Base-by-base conservation (phyloP, 179 eudicot genomes). In the Heliamphora pulchella region DNA sequence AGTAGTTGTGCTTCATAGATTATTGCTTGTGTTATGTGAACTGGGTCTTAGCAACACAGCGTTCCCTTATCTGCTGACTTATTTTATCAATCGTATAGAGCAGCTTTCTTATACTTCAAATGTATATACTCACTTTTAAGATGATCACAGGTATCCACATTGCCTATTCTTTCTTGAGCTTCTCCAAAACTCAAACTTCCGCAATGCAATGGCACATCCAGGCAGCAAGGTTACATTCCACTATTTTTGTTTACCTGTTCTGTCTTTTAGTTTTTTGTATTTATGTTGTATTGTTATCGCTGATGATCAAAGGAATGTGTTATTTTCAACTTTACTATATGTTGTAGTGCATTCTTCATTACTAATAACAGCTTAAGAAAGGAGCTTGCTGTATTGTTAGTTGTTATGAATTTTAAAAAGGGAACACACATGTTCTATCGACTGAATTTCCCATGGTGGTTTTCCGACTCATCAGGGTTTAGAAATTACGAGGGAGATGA, bases 141-240 rank as follows among this genome's bases (percentile, higher is more conserved):
- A 62, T 66, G 61, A 79, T 78, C 41, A n/a, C 78, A 95, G 97
- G 98, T 93, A 93, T 83, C 98, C 98, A 51, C 97, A 95, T 74
- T 93, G 97, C 83, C 90, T 95, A 55, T 91, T 75, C 87, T 95
- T 95, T 82, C 97, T 93, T 22, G 95, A 95, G 86, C 97, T 91
- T 81, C 90, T 91, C 76, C 97, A 95, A 81, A 93, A 93, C 84
- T 83, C 94, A 7, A 91, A 83, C 80, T 95, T 93, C 78, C 90
- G 98, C 58, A 88, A 79, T 80, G 93, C 97, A 72, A 91, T 95
- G 97, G 98, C 97, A 59, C 94, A 93, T 91, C 98, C 98, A 63
- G 94, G 85, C 59, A 95, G 83, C 90, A 95, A 95, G 97, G 98
- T 95, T 78, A 22, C 51, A 47, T 57, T 81, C 9, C 55, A 41